Evolutionary conservation across 495 filamentous ascomycete species (phyloP), one percentile per base, ranked within the genome.

Genomic region (Podospora appendiculata): DNA sequence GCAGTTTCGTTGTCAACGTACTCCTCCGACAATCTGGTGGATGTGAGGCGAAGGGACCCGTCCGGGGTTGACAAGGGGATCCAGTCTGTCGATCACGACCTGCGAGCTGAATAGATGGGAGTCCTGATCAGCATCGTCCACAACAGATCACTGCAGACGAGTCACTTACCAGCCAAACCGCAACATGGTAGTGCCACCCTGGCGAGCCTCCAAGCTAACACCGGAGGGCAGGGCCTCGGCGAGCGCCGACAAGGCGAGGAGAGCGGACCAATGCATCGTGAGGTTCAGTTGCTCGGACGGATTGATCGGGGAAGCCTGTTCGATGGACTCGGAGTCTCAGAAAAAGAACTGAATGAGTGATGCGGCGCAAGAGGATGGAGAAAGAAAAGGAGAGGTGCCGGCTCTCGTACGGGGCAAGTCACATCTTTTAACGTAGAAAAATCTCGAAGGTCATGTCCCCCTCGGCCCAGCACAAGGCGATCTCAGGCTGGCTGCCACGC

Each of bases 11-110:
- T 25, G 25, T 2, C 5, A 2, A 25, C 25, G 25, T 25, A 25
- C 25, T 25, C 73, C 73, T 18, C 73, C 73, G 0, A 74, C 71
- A 13, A 77, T 71, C 50, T 74, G 72, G 51, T 50, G 48, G 9
- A 54, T 39, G 17, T 54, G 52, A 6, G 44, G 40, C 9, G 52
- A 48, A 4, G 45, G 45, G 14, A 48, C 38, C 39, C 44, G 45
- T 12, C 52, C 52, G n/a, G 52, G 52, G n/a, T 48, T 47, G 32
- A 54, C 52, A 25, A 54, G 46, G 6, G 50, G 50, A 25, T 54
- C 52, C 18, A 54, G 32, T 1, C 52, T 45, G 40, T 54, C 52
- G 39, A 54, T 54, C 4, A 44, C 39, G 17, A 47, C n/a, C 8
- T 54, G 39, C 1, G 52, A 36, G 17, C 25, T 25, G 25, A 25